A percentile compares a stretch with the other conserved stretches of the same genome.
These are phyloP conservation scores for Metschnikowia henanensis DNA, from an alignment of 805 yeast genomes.

Conservation along the genomic window DNA sequence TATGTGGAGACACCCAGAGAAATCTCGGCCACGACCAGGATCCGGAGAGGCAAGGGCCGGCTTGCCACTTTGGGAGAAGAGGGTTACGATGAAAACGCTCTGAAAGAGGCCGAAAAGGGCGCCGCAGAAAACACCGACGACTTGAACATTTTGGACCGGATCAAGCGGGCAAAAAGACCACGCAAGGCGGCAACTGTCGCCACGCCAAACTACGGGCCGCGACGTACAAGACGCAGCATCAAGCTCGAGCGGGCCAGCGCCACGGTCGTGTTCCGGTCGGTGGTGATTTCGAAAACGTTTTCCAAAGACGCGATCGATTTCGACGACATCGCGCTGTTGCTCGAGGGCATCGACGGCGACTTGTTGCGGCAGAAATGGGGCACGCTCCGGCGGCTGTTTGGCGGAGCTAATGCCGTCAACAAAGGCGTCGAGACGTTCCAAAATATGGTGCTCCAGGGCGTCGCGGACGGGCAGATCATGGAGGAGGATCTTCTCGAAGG, in stretches of 20 bases:
- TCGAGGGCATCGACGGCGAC: slow-evolving; percentile 43
- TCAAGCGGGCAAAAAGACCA: slow-evolving; percentile 17
- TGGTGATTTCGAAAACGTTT: slow-evolving; percentile 66
- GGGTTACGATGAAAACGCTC: not conserved
- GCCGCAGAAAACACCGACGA: slow-evolving; percentile 2
- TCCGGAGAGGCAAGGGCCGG: slow-evolving; percentile 12
- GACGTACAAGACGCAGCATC: slow-evolving; percentile 19
- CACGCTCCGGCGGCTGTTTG: slow-evolving; percentile 50
- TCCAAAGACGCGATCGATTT: slow-evolving; percentile 60
- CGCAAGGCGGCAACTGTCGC: slow-evolving; percentile 11
- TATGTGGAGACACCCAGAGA: slow-evolving; percentile 14
- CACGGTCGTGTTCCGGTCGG: slow-evolving; percentile 58
- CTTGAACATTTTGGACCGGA: slow-evolving; percentile 10
- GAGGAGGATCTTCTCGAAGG: slow-evolving; percentile 49
- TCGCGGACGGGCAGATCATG: slow-evolving; percentile 53
- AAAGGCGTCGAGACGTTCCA: slow-evolving; percentile 70
- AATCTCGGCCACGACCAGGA: slow-evolving; percentile 1
- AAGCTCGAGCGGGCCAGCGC: slow-evolving; percentile 47
- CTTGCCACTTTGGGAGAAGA: slow-evolving; percentile 14
- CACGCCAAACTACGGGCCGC: slow-evolving; percentile 4
- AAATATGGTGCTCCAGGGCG: slow-evolving; percentile 55
- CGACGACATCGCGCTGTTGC: slow-evolving; percentile 52
- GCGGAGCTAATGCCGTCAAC: slow-evolving; percentile 51
- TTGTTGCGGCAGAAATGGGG: slow-evolving; percentile 70
- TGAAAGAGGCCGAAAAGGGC: not conserved